Evolutionary conservation across 495 filamentous ascomycete species (phyloP).

Genomic region (Cenococcum geophilum): DNA sequence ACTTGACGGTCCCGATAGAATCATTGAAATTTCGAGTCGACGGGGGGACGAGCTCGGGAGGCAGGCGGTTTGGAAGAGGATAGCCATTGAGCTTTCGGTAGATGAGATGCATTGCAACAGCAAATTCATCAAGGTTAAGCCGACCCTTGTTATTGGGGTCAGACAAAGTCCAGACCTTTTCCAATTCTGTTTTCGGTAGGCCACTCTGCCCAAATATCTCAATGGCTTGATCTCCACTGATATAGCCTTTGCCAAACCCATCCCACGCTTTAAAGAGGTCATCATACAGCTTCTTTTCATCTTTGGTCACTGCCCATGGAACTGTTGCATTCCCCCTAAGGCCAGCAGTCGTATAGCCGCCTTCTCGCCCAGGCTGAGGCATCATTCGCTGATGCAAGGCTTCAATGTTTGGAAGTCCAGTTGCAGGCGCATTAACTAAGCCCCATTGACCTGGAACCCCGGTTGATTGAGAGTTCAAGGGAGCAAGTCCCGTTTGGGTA

Average conservation of each 20-base stretch:
- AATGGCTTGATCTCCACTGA: constrained; percentile 88
- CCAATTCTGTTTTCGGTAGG: constrained; percentile 78
- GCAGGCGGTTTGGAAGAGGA: constrained; percentile 83
- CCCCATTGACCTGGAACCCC: constrained; percentile 97
- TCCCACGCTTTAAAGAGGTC: constrained; percentile 96
- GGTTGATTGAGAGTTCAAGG: constrained; percentile 89
- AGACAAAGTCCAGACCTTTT: constrained; percentile 90
- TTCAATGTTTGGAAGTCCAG: constrained; percentile 88
- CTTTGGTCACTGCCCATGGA: constrained; percentile 98
- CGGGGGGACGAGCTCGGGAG: constrained; percentile 89
- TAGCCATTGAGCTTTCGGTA: constrained; percentile 96
- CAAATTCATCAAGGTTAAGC: constrained; percentile 96
- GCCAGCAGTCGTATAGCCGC: constrained; percentile 81
- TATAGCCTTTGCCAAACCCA: constrained; percentile 86
- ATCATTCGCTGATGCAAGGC: constrained; percentile 94
- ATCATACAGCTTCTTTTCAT: constrained; percentile 97
- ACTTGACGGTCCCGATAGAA: constrained; percentile 88
- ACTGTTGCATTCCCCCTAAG: constrained; percentile 90
- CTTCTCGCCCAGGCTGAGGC: constrained; percentile 91
- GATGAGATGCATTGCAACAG: constrained; percentile 98
- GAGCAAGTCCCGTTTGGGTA: constrained; percentile 52
- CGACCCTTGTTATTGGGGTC: constrained; percentile 90
- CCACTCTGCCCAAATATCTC: constrained; percentile 98
- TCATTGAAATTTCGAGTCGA: constrained; percentile 91
- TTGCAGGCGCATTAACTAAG: constrained; percentile 85